A percentile compares a stretch with the other conserved stretches of the same genome.
Evolutionary conservation across 108 stramenopile species (phyloP).

Genomic region (Nitzschia sp.): DNA sequence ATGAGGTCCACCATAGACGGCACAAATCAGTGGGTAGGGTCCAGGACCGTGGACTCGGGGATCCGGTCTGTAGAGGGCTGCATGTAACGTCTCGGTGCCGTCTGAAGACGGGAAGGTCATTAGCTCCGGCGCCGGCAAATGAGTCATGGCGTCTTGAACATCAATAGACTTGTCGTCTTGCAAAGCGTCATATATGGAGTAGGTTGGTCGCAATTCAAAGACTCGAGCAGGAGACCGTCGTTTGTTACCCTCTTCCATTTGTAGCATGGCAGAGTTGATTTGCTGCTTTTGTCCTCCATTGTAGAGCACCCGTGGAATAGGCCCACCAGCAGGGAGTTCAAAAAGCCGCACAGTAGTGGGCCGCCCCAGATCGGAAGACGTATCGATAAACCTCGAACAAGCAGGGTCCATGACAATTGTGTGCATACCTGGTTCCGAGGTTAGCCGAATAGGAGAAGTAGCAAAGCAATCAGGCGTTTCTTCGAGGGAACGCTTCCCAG

Average conservation of each 20-base stretch:
- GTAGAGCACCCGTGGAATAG: conserved; percentile 6
- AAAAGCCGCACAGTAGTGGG: conserved; percentile 54
- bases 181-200: conserved; percentile 46
- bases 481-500: background rate
- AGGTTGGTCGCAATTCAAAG: conserved; percentile 21
- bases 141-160: conserved; percentile 16
- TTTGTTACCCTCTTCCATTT: conserved; percentile 5
- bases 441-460: conserved; percentile 47
- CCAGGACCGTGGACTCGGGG: conserved; percentile 64
- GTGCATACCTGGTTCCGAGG: conserved; percentile 62
- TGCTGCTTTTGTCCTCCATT: conserved; percentile 12
- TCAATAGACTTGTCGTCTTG: conserved; percentile 46
- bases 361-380: conserved; percentile 56
- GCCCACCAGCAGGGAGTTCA: conserved; percentile 39
- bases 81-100: conserved; percentile 63
- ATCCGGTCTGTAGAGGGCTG: conserved; percentile 82
- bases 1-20: conserved; percentile 96
- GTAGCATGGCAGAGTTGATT: background rate
- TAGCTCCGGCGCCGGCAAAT: conserved; percentile 53
- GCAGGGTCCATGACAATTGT: conserved; percentile 64
- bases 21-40: conserved; percentile 84
- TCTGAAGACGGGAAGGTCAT: conserved; percentile 62
- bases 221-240: conserved; percentile 5
- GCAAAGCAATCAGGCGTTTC: conserved; percentile 6
- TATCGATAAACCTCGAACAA: conserved; percentile 58